A percentile compares a stretch with the other conserved stretches of the same genome.
Conservation (phyloP, 495 filamentous ascomycete species). For the Pseudotulostoma volvatum region DNA sequence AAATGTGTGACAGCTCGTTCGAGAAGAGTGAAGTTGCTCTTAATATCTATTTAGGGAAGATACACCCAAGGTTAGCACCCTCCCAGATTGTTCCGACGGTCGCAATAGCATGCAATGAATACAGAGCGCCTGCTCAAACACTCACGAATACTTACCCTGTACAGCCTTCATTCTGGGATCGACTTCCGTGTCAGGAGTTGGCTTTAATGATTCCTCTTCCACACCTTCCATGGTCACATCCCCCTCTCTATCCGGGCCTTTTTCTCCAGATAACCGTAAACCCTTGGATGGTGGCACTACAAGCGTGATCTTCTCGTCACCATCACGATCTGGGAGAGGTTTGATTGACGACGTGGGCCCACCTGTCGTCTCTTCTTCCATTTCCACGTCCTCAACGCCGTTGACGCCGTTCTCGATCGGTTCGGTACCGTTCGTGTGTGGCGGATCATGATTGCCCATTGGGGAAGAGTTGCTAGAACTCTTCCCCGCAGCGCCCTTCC, state of each 20-base stretch:
- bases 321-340: conserved; percentile 52
- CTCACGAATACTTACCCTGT: conserved; percentile 34
- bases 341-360: conserved; percentile 36
- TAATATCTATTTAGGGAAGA: conserved; percentile 79
- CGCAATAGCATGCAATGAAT: no score
- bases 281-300: conserved; percentile 67
- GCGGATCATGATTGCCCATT: conserved; percentile 41
- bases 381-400: conserved; percentile 63
- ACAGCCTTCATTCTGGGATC: conserved; percentile 51
- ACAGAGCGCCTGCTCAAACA: conserved; percentile 1
- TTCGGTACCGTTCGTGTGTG: conserved; percentile 54
- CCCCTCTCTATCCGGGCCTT: conserved; percentile 44
- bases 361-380: conserved; percentile 58
- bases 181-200: conserved; percentile 35
- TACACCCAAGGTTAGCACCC: no score
- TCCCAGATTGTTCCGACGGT: no score
- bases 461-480: conserved; percentile 19
- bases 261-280: conserved; percentile 44
- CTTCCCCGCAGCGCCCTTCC: conserved; percentile 35
- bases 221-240: conserved; percentile 59
- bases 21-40: conserved; percentile 76
- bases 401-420: conserved; percentile 60
- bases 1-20: conserved; percentile 87
- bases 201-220: conserved; percentile 34
- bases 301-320: conserved; percentile 72